These are phyloP conservation scores for Phialemoniopsis sp. DNA, from an alignment of 2,329 filamentous ascomycete species.

Conservation along the genomic window DNA sequence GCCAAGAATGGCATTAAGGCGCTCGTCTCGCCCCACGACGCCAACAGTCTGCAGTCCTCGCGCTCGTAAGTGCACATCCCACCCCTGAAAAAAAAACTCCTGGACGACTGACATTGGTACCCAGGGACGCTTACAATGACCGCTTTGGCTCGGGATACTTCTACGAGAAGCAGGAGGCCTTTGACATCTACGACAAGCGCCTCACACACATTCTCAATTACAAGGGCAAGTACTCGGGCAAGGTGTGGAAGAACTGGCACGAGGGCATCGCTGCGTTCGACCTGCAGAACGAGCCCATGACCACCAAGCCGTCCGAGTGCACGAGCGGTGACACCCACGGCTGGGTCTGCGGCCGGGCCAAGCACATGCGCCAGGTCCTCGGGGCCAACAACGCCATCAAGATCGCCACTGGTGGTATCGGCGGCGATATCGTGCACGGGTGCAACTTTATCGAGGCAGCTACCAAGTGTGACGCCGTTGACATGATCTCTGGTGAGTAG, in stretches of 20 bases:
- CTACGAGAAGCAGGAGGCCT: slow-evolving; percentile 20
- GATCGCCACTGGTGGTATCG: slow-evolving; percentile 22
- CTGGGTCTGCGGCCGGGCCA: slow-evolving; percentile 25
- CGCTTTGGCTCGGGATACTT: slow-evolving; percentile 17
- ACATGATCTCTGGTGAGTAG: slow-evolving; percentile 11
- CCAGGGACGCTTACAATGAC: too few species aligned
- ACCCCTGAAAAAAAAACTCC: too few species aligned
- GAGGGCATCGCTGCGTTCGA: slow-evolving; percentile 26
- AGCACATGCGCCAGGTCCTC: slow-evolving; percentile 10
- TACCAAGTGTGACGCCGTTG: slow-evolving; percentile 19
- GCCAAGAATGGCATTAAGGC: neutral
- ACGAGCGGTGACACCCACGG: slow-evolving; percentile 11
- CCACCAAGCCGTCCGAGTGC: slow-evolving; percentile 15
- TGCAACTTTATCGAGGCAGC: slow-evolving; percentile 19
- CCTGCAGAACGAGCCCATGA: slow-evolving; percentile 26
- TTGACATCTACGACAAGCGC: slow-evolving; percentile 20
- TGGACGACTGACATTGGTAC: too few species aligned
- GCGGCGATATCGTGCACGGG: slow-evolving; percentile 21
- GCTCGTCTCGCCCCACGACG: neutral
- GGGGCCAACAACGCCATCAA: slow-evolving; percentile 19
- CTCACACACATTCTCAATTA: slow-evolving; percentile 23
- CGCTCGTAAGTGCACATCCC: too few species aligned
- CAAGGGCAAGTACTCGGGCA: slow-evolving; percentile 19
- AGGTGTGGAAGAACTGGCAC: slow-evolving; percentile 24
- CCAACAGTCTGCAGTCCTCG: neutral